These are phyloP conservation scores for Leccinellum luteum DNA, from an alignment of 768 basidiomycete species.

Conservation along the genomic window DNA sequence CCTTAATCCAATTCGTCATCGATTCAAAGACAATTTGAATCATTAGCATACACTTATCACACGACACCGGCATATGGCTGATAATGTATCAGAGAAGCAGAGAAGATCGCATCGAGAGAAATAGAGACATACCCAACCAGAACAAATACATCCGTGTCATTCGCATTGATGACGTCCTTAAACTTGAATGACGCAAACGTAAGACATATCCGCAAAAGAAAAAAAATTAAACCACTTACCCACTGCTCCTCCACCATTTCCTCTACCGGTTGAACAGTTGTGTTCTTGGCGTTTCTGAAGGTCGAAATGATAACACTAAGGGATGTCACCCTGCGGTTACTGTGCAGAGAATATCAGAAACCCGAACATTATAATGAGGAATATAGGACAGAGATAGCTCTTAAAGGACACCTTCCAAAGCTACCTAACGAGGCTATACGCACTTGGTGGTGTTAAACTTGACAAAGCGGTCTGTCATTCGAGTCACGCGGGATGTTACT, in stretches of 20 bases:
- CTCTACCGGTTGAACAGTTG: conserved; percentile 69
- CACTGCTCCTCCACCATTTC: conserved; percentile 80
- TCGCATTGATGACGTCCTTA: conserved; percentile 60
- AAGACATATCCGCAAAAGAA: background rate
- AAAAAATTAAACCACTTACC: conserved; percentile 37
- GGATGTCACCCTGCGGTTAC: conserved; percentile 72
- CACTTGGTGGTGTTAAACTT: conserved; percentile 77
- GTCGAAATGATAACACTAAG: conserved; percentile 76
- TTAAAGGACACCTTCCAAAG: too few species aligned
- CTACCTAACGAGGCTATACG: conserved; percentile 14
- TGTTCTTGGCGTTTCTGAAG: conserved; percentile 66
- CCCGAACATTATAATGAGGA: background rate
- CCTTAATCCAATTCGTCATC: conserved; percentile 38
- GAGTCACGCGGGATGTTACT: conserved; percentile 31
- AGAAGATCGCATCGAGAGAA: background rate
- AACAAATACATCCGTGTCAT: conserved; percentile 80
- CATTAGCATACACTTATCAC: conserved; percentile 59
- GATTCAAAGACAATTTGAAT: background rate
- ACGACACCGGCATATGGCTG: conserved; percentile 83
- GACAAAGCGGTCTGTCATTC: conserved; percentile 47
- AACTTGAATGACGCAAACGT: conserved; percentile 48
- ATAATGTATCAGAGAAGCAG: conserved; percentile 1
- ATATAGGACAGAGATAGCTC: background rate
- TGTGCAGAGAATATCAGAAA: conserved; percentile 11
- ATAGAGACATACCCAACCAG: conserved; percentile 53